These are phyloP conservation scores for Metschnikowia continentalis DNA, from an alignment of 805 yeast species.

Conservation along the genomic window DNA sequence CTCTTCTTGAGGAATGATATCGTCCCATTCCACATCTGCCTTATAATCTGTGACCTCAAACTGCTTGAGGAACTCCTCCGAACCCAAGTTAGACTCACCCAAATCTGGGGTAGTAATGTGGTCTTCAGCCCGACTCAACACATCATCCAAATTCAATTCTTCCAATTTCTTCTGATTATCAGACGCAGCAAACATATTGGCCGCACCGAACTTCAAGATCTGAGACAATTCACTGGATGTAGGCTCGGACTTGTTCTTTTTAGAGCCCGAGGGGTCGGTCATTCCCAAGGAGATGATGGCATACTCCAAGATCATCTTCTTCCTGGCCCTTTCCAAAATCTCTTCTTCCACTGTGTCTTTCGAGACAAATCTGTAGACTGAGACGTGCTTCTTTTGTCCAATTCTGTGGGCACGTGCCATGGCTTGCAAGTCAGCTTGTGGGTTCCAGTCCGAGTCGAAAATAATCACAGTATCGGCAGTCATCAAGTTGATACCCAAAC, in stretches of 20 bases:
- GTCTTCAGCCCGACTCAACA: conserved; percentile 93
- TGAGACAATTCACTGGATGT: conserved; percentile 81
- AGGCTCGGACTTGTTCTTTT: conserved; percentile 65
- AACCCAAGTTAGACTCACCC: conserved; percentile 97
- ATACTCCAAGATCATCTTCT: conserved; percentile 96
- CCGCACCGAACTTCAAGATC: conserved; percentile 96
- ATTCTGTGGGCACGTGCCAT: conserved; percentile 99
- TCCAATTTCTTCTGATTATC: conserved; percentile 96
- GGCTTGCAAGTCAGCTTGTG: conserved; percentile 98
- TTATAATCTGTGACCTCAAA: conserved; percentile 98
- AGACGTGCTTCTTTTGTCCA: conserved; percentile 98
- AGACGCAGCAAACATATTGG: conserved; percentile 92
- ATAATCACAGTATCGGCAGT: conserved; percentile 98
- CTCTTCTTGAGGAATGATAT: conserved; percentile 94
- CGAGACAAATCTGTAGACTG: conserved; percentile 95
- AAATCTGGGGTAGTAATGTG: conserved; percentile 93
- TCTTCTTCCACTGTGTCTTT: conserved; percentile 98
- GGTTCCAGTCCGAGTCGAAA: conserved; percentile 98
- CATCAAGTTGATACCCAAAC: conserved; percentile 96
- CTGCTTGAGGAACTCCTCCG: conserved; percentile 94
- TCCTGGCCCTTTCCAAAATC: conserved; percentile 91
- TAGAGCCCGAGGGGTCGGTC: conserved; percentile 60
- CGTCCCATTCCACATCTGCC: conserved; percentile 99
- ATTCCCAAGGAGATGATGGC: conserved; percentile 96
- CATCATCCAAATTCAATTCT: conserved; percentile 92